These are phyloP conservation scores for Thermomucor indicae-seudaticae DNA, from an alignment of 371 early-diverging fungal genomes.

Conservation along the genomic window DNA sequence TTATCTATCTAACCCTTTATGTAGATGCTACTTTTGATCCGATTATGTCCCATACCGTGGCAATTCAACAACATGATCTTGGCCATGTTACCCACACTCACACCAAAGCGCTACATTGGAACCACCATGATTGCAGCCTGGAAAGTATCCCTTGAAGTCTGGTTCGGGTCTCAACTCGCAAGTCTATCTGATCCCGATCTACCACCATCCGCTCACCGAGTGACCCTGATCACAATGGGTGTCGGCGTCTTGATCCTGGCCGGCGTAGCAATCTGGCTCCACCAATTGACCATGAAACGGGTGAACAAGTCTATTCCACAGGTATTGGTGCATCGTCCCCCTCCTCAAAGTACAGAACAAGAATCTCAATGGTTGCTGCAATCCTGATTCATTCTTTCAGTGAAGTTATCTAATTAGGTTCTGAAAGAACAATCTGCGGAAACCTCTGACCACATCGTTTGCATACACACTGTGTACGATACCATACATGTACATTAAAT, in stretches of 20 bases:
- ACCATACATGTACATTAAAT: neutral
- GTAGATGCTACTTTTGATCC: constrained; percentile 31
- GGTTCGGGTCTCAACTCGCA: constrained; percentile 39
- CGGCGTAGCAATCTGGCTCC: constrained; percentile 19
- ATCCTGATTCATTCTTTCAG: neutral
- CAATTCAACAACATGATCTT: constrained; percentile 25
- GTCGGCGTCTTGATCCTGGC: constrained; percentile 17
- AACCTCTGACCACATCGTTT: constrained; percentile 37
- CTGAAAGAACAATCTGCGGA: constrained; percentile 32
- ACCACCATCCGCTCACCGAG: constrained; percentile 34
- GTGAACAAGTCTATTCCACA: constrained; percentile 3
- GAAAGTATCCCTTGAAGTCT: constrained; percentile 32
- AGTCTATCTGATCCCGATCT: constrained; percentile 26
- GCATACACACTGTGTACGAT: constrained; percentile 29
- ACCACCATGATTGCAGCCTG: constrained; percentile 22
- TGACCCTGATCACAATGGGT: constrained; percentile 29
- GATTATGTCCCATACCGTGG: constrained; percentile 38
- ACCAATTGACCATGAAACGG: constrained; percentile 20
- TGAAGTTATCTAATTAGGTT: constrained; percentile 8
- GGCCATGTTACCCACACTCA: constrained; percentile 15
- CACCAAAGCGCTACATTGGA: constrained; percentile 14
- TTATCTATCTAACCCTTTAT: too few species aligned
- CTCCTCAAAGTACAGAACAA: too few species aligned
- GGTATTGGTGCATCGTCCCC: neutral
- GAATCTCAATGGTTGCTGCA: neutral